phyloP scores from a whole-genome alignment of 345 rosid species.

The Camelina hispida region DNA sequence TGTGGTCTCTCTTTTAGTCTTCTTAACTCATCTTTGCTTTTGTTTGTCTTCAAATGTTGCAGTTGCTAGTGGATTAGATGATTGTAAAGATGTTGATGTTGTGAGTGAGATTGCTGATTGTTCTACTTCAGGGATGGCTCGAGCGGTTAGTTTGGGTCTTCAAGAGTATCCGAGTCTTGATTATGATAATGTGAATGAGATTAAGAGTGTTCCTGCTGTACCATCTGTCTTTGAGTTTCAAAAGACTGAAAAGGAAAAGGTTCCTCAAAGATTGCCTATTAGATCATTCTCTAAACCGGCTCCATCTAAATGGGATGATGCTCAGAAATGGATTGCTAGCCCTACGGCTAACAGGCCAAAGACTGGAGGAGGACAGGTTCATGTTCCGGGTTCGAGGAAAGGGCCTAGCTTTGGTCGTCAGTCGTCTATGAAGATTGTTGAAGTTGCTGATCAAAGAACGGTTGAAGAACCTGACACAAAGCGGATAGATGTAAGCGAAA shows the following conservation, averaged over 20 bases:
- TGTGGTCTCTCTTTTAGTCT: not conserved
- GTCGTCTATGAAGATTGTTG: constrained; percentile 65
- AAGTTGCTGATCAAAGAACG: constrained; percentile 62
- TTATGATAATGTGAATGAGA: constrained; percentile 50
- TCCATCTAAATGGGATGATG: constrained; percentile 97
- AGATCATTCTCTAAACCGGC: constrained; percentile 75
- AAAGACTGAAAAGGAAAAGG: constrained; percentile 60
- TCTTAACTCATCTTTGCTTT: not conserved
- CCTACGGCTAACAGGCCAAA: constrained; percentile 64
- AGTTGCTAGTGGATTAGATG: constrained; percentile 63
- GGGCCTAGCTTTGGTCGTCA: constrained; percentile 60
- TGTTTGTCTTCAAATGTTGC: constrained; percentile 27
- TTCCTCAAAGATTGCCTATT: constrained; percentile 51
- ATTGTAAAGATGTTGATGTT: constrained; percentile 87
- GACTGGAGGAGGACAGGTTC: constrained; percentile 44
- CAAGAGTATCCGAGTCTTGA: constrained; percentile 47
- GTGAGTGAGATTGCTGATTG: constrained; percentile 63
- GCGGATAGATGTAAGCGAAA: constrained; percentile 65
- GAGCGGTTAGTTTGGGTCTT: constrained; percentile 35
- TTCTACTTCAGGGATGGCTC: constrained; percentile 48
- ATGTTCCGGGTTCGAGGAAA: constrained; percentile 56
- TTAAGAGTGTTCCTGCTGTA: constrained; percentile 39
- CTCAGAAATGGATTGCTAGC: constrained; percentile 94
- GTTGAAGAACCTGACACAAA: constrained; percentile 79
- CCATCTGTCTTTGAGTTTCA: constrained; percentile 70